Conservation (phyloP, 1,284 basidiomycete species). For the Apiotrichum mycotoxinovorans region DNA sequence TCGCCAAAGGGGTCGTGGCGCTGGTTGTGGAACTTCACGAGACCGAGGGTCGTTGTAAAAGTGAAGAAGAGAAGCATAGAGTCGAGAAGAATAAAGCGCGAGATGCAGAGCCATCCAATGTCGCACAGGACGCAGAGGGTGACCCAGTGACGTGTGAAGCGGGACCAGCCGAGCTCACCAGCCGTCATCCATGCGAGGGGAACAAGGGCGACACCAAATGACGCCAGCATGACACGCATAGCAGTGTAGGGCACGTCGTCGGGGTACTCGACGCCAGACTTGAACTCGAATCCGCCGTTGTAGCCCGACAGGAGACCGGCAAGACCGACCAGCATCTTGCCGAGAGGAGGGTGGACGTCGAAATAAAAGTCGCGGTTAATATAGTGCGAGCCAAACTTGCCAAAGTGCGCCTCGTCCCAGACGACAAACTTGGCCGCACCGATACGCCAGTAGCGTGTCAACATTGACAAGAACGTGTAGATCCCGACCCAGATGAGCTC, state of each 20-base stretch:
- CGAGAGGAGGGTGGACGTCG: constrained; percentile 89
- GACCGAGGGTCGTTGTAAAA: constrained; percentile 89
- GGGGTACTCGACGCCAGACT: constrained; percentile 84
- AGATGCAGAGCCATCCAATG: constrained; percentile 93
- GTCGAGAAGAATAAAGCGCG: constrained; percentile 93
- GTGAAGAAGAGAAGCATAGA: constrained; percentile 99
- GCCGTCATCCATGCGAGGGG: constrained; percentile 95
- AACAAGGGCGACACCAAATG: constrained; percentile 91
- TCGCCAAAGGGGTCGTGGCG: constrained; percentile 85
- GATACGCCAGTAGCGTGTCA: constrained; percentile 91
- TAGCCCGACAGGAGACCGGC: constrained; percentile 89
- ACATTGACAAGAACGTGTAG: constrained; percentile 89
- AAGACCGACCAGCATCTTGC: constrained; percentile 97
- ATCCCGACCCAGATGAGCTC: constrained; percentile 76
- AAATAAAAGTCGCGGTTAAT: constrained; percentile 56
- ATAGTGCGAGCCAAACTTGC: constrained; percentile 95
- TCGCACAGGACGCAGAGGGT: constrained; percentile 92
- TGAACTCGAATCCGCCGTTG: constrained; percentile 88
- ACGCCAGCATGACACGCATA: constrained; percentile 92
- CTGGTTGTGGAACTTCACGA: constrained; percentile 95
- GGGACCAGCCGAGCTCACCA: constrained; percentile 89
- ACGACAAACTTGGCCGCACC: constrained; percentile 83
- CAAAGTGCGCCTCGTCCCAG: constrained; percentile 99
- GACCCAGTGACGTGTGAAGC: constrained; percentile 83
- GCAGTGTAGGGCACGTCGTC: constrained; percentile 82